phyloP scores from a whole-genome alignment of 148 eudicot genomes.

The Rhododendron griersonianum region DNA sequence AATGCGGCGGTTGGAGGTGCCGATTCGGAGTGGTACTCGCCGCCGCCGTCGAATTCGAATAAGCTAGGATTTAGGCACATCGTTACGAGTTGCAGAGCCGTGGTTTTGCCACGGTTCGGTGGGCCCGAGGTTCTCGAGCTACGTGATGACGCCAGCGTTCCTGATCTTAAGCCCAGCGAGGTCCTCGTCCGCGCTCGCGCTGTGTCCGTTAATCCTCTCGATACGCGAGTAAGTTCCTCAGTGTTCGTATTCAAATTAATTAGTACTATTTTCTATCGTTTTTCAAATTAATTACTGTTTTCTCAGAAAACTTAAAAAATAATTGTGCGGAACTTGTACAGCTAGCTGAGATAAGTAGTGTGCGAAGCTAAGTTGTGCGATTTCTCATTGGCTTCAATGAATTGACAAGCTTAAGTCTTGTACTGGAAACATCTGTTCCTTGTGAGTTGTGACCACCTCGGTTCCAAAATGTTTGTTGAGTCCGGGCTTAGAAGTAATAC shows the following conservation, averaged over 20 bases:
- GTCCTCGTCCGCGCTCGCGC: constrained; percentile 88
- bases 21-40: constrained; percentile 14
- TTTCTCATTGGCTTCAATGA: background rate
- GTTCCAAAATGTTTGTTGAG: too few relatives aligned
- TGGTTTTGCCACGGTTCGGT: constrained; percentile 75
- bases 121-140: constrained; percentile 77
- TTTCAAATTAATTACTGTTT: background rate
- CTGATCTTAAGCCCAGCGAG: constrained; percentile 71
- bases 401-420: background rate
- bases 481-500: too few relatives aligned
- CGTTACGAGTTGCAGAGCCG: constrained; percentile 75
- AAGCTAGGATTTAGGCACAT: constrained; percentile 42
- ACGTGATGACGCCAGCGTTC: constrained; percentile 54
- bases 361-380: background rate
- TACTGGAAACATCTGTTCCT: too few relatives aligned
- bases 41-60: background rate
- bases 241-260: background rate
- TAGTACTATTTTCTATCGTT: background rate
- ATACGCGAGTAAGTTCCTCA: constrained; percentile 51
- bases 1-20: constrained; percentile 9
- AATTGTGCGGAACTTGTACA: background rate
- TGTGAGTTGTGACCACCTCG: too few relatives aligned
- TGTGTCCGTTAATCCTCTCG: constrained; percentile 90
- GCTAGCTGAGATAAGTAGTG: background rate
- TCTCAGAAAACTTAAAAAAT: background rate